A percentile compares a stretch with the other conserved stretches of the same genome.
Evolutionary conservation across 345 rosid genomes (phyloP).

Genomic region (Psidium guajava): DNA sequence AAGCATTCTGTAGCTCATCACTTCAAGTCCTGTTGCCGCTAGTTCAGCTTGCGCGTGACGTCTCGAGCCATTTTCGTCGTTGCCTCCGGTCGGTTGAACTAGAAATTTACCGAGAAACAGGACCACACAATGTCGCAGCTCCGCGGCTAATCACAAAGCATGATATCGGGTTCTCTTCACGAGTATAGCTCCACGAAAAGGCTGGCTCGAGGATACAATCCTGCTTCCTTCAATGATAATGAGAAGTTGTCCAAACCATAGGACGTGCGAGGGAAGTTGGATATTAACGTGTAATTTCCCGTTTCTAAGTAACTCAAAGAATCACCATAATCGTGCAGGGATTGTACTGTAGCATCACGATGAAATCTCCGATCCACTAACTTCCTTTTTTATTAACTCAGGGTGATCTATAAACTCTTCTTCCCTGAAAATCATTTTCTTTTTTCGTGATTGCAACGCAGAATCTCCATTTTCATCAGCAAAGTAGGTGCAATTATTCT

Average conservation of each 20-base stretch:
- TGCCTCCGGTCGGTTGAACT: neutral
- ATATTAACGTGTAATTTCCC: constrained; percentile 68
- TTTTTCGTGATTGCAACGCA: no score
- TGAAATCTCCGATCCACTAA: constrained; percentile 83
- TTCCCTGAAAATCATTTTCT: no score
- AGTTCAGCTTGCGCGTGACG: no score
- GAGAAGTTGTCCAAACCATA: constrained; percentile 61
- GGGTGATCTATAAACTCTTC: no score
- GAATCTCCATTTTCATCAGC: no score
- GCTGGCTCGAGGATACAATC: constrained; percentile 98
- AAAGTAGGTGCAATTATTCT: no score
- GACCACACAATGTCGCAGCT: neutral
- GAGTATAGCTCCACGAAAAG: constrained; percentile 87
- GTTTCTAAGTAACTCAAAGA: constrained; percentile 72
- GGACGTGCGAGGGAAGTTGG: constrained; percentile 76
- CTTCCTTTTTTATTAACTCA: no score
- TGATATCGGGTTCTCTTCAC: constrained; percentile 3
- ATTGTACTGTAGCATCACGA: constrained; percentile 40
- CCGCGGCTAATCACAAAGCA: constrained; percentile 1
- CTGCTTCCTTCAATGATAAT: constrained; percentile 65
- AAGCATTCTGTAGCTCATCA: no score
- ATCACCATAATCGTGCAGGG: constrained; percentile 77
- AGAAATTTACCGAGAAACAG: neutral
- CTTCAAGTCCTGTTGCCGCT: no score
- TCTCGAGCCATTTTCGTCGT: no score